These are phyloP conservation scores for Leccinum uliginosum DNA, from an alignment of 768 basidiomycete species.

Conservation along the genomic window DNA sequence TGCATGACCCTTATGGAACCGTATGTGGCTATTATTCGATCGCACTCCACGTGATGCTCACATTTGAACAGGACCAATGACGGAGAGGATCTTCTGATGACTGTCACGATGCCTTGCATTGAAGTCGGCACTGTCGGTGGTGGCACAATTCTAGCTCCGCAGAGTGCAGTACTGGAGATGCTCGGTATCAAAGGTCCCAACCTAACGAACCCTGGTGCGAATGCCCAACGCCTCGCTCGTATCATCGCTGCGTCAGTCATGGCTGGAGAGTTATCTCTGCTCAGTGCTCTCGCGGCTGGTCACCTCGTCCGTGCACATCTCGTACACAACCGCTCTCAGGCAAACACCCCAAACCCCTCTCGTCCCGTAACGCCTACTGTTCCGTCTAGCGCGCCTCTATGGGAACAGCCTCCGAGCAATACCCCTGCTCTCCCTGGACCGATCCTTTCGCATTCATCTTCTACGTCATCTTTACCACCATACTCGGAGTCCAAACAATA, in stretches of 20 bases:
- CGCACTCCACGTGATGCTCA: conserved; percentile 2
- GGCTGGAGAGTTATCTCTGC: conserved; percentile 92
- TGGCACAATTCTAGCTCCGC: conserved; percentile 88
- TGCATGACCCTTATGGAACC: conserved; percentile 99
- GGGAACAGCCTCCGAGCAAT: conserved; percentile 22
- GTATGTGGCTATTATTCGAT: conserved; percentile 42
- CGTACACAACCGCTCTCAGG: conserved; percentile 83
- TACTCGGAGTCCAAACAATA: conserved; percentile 32
- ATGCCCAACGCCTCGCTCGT: conserved; percentile 85
- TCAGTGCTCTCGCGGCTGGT: conserved; percentile 91
- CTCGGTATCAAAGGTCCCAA: conserved; percentile 91
- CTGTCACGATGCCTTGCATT: conserved; percentile 97
- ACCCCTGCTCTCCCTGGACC: neutral
- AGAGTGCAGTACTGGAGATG: conserved; percentile 88
- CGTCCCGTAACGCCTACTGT: conserved; percentile 58
- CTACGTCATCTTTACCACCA: conserved; percentile 41
- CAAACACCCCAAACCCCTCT: conserved; percentile 69
- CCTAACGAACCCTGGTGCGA: conserved; percentile 78
- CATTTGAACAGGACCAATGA: conserved; percentile 62
- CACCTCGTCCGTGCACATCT: conserved; percentile 93
- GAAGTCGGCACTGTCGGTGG: conserved; percentile 99
- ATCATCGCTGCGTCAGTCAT: conserved; percentile 91
- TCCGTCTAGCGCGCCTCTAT: conserved; percentile 15
- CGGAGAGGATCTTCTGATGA: conserved; percentile 88
- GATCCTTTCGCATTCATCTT: conserved; percentile 32